Base-by-base conservation (phyloP, 2,329 filamentous ascomycete genomes). In the Alternaria alternata region DNA sequence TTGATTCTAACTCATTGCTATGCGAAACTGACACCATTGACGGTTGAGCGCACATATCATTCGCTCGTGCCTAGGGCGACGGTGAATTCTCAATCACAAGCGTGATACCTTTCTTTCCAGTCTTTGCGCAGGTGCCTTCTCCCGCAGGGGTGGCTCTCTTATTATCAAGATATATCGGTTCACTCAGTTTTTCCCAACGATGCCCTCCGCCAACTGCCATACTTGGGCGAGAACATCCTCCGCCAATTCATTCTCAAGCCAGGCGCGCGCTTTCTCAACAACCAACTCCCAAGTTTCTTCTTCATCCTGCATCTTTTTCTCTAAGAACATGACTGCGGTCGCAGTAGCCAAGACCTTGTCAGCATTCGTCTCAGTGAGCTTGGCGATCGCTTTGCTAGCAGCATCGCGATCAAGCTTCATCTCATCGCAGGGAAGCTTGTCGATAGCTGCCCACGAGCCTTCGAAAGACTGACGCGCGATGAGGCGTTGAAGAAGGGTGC, bases 211-310 rank as follows among this genome's bases (percentile, higher is more conserved):
- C 18, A 47, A 12, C 24, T 20, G 9, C 57, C 57, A 60, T 3
- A 56, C 24, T 12, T 24, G 18, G 1, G 2, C 20, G 3, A 56
- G 16, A 7, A 30, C 18, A 1, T n/a, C 12, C 34, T 34, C 46
- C 2, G 26, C 1, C 24, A 41, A 41, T 2, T 28, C 7, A 8
- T 20, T 30, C 18, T 18, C 32, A 26, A 59, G 44, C 57, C 52
- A 59, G 4, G 30, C 14, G 4, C 46, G 39, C 41, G 57, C 57
- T 41, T 59, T 59, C 18, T 56, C 52, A 46, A 59, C 57, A 34
- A 59, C 39, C 52, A 56, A 36, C 22, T 59, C 52, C 52, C 57
- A 56, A 9, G 44, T 51, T 0, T 51, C 57, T 26, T 51, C 52
- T 9, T 59, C 39, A 2, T n/a, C 16, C 7, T 42, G n/a, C 57